Conservation (phyloP, 768 basidiomycete genomes). For the Lactarius vividus region DNA sequence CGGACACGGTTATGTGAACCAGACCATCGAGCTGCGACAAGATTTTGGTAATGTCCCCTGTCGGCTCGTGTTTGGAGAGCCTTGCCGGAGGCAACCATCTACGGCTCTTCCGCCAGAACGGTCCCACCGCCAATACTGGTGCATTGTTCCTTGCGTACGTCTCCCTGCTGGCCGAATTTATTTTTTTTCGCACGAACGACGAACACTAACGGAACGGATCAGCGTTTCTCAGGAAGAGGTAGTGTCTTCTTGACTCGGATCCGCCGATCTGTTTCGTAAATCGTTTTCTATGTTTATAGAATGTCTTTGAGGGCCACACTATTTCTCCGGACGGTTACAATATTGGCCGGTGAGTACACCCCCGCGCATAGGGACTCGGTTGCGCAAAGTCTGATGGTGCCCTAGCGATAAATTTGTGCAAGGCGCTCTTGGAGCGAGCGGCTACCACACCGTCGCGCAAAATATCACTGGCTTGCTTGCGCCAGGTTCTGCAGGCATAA, state of each 20-base stretch:
- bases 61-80: conserved; percentile 45
- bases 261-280: not conserved
- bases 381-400: not conserved
- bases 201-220: not conserved
- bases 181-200: not conserved
- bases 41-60: conserved; percentile 38
- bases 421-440: conserved; percentile 18
- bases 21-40: conserved; percentile 45
- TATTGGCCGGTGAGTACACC: conserved; percentile 31
- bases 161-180: not conserved
- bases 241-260: not conserved
- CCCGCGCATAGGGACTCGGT: too few relatives aligned
- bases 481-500: conserved; percentile 49
- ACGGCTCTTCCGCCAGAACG: conserved; percentile 34
- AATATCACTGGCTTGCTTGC: conserved; percentile 55
- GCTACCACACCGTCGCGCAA: conserved; percentile 45
- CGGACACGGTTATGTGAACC: conserved; percentile 44
- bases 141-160: conserved; percentile 39
- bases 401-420: conserved; percentile 19
- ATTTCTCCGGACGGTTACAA: conserved; percentile 36
- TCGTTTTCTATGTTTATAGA: conserved; percentile 3
- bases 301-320: conserved; percentile 29
- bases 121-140: conserved; percentile 33
- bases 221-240: conserved; percentile 33
- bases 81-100: conserved; percentile 30